Conservation (phyloP, 2,329 filamentous ascomycete genomes). For the Fusarium tuaranense region DNA sequence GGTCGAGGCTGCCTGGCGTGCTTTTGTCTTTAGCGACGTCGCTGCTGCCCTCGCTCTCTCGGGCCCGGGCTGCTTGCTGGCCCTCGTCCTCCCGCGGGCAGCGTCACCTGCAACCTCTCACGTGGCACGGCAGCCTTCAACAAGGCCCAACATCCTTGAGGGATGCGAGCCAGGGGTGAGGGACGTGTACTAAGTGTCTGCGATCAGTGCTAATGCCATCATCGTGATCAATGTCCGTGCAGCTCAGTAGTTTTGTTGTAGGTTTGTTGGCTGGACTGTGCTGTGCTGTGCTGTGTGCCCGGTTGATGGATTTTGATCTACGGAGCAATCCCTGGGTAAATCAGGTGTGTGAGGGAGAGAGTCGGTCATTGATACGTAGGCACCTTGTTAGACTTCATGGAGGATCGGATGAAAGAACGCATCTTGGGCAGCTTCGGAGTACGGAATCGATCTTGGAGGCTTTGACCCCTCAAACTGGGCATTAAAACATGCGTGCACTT, state of each 20-base stretch:
- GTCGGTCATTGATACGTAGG: neutral
- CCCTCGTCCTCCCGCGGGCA: neutral
- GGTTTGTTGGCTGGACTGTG: neutral
- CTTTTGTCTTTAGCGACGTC: slow-evolving; percentile 7
- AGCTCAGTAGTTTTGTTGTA: neutral
- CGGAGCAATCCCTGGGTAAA: neutral
- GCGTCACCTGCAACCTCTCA: slow-evolving; percentile 35
- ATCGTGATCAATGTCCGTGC: slow-evolving; percentile 37
- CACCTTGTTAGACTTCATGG: neutral
- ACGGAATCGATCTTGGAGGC: slow-evolving; percentile 4
- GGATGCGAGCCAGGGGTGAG: neutral
- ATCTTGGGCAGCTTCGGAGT: neutral
- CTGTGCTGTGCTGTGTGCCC: neutral
- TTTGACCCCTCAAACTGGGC: slow-evolving; percentile 16
- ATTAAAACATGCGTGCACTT: slow-evolving; percentile 23
- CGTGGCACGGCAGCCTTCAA: slow-evolving; percentile 25
- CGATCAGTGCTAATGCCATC: slow-evolving; percentile 25
- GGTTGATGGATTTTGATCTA: neutral
- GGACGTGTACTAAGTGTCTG: slow-evolving; percentile 11
- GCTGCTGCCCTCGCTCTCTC: neutral
- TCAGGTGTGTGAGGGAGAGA: neutral
- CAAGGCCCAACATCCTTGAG: neutral
- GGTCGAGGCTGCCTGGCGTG: slow-evolving; percentile 3
- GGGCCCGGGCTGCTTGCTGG: slow-evolving; percentile 1
- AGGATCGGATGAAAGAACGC: neutral